Evolutionary conservation across 108 stramenopile genomes (phyloP), one percentile per base, ranked within the genome.

Genomic region (Skeletonema tropicum): DNA sequence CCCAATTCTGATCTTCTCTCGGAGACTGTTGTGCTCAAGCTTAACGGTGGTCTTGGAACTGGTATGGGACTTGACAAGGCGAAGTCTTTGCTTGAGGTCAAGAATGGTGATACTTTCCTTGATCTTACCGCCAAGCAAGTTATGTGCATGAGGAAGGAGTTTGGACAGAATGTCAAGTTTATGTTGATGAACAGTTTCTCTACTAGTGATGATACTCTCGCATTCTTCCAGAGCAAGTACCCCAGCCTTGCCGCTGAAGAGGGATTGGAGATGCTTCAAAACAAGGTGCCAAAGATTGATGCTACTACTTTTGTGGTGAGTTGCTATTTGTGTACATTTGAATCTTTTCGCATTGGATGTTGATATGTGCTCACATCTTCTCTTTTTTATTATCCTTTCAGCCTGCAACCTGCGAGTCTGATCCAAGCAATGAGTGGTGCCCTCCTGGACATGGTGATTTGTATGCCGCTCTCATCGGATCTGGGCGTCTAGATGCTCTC

Each of bases 161-260:
- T 95, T 60, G 89, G 92, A 52, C 83, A 86, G 69, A 88, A 98
- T 55, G 97, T 99, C 67, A 96, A 95, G 63, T 98, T 99, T 82
- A 98, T 99, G 94, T 90, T 99, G 57, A 99, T 99, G 99, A 99
- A 99, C 88, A 96, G 94, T 59, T 99, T 99, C 83, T 94, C 91
- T 46, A 99, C 99, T 9, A 91, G 90, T 60, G 94, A 87, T 57
- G 99, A 99, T 82, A 99, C 98, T 15, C 68, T 99, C 38, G 87
- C 86, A 33, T 98, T 98, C 83, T 86, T 99, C 73, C 57, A 83
- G 64, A 74, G 82, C 52, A 94, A 93, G 46, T 96, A 94, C 66
- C 98, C 97, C 13, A 76, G 70, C 60, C 79, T 98, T 49, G 88
- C 91, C 39, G 88, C 83, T 36, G 98, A 98, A 71, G 97, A 97